These are phyloP conservation scores for Chalaropsis ovoidea DNA, from an alignment of 2,329 filamentous ascomycete genomes.

Conservation along the genomic window DNA sequence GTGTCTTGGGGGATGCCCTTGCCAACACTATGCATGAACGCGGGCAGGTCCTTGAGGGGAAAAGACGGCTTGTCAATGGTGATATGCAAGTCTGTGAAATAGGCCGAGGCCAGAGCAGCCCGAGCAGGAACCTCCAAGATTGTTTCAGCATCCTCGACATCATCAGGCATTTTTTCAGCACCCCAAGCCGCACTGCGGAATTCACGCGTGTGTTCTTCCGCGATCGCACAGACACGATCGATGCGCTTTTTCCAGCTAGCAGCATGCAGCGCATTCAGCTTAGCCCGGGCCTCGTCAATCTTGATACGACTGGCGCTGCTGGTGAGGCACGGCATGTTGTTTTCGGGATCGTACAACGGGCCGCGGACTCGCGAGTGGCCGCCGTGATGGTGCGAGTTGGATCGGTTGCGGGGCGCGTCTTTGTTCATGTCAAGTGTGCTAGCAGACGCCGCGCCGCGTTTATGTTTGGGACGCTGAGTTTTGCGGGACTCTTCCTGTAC, in stretches of 20 bases:
- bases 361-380: slow-evolving; percentile 40
- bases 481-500: slow-evolving; percentile 57
- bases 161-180: slow-evolving; percentile 67
- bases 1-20: slow-evolving; percentile 93
- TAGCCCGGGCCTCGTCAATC: slow-evolving; percentile 64
- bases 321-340: slow-evolving; percentile 39
- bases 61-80: slow-evolving; percentile 89
- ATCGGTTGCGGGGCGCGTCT: slow-evolving; percentile 33
- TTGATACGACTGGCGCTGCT: slow-evolving; percentile 34
- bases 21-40: slow-evolving; percentile 80
- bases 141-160: slow-evolving; percentile 70
- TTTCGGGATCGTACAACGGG: slow-evolving; percentile 73
- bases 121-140: slow-evolving; percentile 78
- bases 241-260: slow-evolving; percentile 90
- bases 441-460: slow-evolving; percentile 30
- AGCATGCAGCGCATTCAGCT: slow-evolving; percentile 69
- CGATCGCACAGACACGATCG: slow-evolving; percentile 59
- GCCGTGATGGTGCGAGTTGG: slow-evolving; percentile 38
- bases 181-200: slow-evolving; percentile 74
- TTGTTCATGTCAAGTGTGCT: slow-evolving; percentile 22
- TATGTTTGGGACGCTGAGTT: slow-evolving; percentile 42
- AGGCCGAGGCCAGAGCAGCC: slow-evolving; percentile 68
- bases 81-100: slow-evolving; percentile 77
- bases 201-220: slow-evolving; percentile 66
- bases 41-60: slow-evolving; percentile 65